Percentiles rank a stretch among this genome's conserved stretches.
Evolutionary conservation across 2,329 filamentous ascomycete genomes (phyloP).

Genomic region (Hypoxylon sp.): DNA sequence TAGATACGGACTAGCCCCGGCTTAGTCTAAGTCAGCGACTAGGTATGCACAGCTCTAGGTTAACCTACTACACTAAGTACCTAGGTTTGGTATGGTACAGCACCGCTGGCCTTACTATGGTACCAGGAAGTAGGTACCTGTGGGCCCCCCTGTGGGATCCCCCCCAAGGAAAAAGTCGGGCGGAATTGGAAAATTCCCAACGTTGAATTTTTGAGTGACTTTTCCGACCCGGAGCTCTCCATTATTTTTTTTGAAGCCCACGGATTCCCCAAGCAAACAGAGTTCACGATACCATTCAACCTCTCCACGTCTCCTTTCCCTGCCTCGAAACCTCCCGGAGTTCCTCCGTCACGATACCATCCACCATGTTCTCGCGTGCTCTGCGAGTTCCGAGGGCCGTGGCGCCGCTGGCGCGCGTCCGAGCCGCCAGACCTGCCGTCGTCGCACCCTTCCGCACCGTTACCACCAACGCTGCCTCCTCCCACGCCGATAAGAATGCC

Average conservation of each 20-base stretch:
- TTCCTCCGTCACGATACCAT: slow-evolving; percentile 7
- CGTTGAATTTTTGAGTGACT: slow-evolving; percentile 44
- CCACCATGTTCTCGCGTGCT: slow-evolving; percentile 77
- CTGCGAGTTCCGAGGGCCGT: slow-evolving; percentile 70
- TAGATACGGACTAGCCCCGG: slow-evolving; percentile 22
- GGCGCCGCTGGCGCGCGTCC: slow-evolving; percentile 65
- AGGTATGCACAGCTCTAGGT: too few species aligned
- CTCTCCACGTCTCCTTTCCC: slow-evolving; percentile 8
- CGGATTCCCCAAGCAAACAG: slow-evolving; percentile 30
- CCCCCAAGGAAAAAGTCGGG: slow-evolving; percentile 44
- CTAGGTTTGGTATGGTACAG: too few species aligned
- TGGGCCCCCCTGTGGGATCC: neutral
- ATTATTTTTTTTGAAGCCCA: slow-evolving; percentile 36
- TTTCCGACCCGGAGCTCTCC: slow-evolving; percentile 41
- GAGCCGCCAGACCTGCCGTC: slow-evolving; percentile 57
- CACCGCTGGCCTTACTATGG: neutral
- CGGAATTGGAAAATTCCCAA: slow-evolving; percentile 47
- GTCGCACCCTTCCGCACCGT: slow-evolving; percentile 76
- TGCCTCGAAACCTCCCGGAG: slow-evolving; percentile 2
- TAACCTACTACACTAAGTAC: too few species aligned
- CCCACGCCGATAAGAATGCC: slow-evolving; percentile 83
- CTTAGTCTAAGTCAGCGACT: slow-evolving; percentile 36
- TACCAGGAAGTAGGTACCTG: neutral
- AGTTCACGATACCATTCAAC: slow-evolving; percentile 17
- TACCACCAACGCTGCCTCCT: slow-evolving; percentile 94